These are phyloP conservation scores for Apium graveolens DNA, from an alignment of 129 eudicot species.

Conservation along the genomic window DNA sequence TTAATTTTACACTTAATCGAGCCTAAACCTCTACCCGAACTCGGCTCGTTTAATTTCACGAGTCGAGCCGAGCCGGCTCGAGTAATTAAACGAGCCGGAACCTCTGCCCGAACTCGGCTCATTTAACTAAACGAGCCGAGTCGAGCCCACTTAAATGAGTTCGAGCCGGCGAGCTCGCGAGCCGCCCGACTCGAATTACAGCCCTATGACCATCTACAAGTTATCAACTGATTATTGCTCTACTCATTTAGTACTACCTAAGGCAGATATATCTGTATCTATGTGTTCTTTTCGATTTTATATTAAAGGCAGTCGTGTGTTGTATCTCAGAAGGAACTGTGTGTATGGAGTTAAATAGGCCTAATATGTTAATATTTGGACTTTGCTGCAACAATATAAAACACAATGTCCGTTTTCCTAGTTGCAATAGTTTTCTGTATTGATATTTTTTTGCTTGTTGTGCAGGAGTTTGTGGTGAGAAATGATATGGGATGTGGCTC, in stretches of 20 bases:
- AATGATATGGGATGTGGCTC: constrained; percentile 99
- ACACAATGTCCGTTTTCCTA: background rate
- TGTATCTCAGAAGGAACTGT: background rate
- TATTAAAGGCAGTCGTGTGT: background rate
- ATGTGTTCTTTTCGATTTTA: background rate
- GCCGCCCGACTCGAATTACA: too few relatives aligned
- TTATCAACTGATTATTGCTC: background rate
- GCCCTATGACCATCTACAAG: too few relatives aligned
- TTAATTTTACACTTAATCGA: too few relatives aligned
- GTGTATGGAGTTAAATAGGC: background rate
- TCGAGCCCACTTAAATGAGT: too few relatives aligned
- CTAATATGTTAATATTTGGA: background rate
- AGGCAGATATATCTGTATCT: background rate
- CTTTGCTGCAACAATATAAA: constrained; percentile 4
- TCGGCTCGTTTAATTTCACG: too few relatives aligned
- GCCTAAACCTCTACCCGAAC: too few relatives aligned
- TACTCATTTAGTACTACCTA: background rate
- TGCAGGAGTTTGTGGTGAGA: constrained; percentile 93
- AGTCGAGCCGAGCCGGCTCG: too few relatives aligned
- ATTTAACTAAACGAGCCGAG: too few relatives aligned
- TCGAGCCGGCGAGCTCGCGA: too few relatives aligned
- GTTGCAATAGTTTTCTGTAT: background rate
- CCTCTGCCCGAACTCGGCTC: too few relatives aligned
- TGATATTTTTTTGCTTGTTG: background rate
- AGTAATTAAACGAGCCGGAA: too few relatives aligned